Conservation (phyloP, 2,329 filamentous ascomycete genomes). For the Tolypocladium endophyticum region DNA sequence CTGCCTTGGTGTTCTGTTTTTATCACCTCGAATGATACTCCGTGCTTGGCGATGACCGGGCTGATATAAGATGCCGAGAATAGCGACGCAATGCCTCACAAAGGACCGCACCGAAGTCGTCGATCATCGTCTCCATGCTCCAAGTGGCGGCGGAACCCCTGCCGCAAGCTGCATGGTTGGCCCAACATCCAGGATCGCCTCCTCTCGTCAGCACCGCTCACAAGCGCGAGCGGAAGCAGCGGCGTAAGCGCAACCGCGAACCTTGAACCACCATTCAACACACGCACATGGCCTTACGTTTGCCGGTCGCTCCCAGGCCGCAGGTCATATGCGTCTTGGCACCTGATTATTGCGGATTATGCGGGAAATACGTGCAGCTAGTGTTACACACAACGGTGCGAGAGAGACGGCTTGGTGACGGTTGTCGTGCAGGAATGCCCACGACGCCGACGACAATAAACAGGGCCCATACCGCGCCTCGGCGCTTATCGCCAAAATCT, state of each 20-base stretch:
- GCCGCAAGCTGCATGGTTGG: background rate
- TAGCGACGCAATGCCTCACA: background rate
- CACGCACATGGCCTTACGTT: background rate
- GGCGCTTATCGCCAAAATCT: background rate
- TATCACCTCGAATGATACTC: background rate
- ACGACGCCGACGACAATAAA: background rate
- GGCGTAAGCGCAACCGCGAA: background rate
- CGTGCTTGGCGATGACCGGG: background rate
- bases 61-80: conserved; percentile 1
- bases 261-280: background rate
- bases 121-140: background rate
- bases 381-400: background rate
- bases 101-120: background rate
- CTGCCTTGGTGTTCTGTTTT: background rate
- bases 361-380: background rate
- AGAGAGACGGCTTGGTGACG: background rate
- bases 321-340: background rate
- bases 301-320: background rate
- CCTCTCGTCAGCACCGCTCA: conserved; percentile 3
- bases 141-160: background rate
- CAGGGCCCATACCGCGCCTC: background rate
- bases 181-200: background rate
- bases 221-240: conserved; percentile 2
- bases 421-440: background rate
- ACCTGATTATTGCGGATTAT: background rate